phyloP scores from a whole-genome alignment of 1,139 yeast species.

The Suhomyces anneliseae region DNA sequence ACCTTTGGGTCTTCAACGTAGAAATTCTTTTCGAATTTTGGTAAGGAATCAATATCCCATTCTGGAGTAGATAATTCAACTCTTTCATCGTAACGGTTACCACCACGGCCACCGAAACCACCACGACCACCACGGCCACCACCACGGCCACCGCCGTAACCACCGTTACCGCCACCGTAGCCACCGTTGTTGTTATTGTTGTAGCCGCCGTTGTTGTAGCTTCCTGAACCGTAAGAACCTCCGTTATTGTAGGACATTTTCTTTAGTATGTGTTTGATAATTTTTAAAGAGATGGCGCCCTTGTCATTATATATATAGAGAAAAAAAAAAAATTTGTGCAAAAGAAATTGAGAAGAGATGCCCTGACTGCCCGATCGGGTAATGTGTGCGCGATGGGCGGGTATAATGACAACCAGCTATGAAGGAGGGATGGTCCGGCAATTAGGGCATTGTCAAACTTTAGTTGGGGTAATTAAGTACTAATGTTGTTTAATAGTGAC shows the following conservation, averaged over 20 bases:
- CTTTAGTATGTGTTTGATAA: background rate
- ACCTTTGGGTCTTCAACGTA: conserved; percentile 84
- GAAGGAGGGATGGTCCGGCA: too few species aligned
- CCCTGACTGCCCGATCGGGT: conserved; percentile 20
- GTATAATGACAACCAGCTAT: background rate
- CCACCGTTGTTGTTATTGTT: conserved; percentile 16
- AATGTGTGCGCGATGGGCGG: conserved; percentile 11
- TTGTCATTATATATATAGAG: conserved; percentile 1
- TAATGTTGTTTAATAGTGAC: too few species aligned
- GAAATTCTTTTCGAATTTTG: conserved; percentile 93
- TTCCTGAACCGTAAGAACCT: conserved; percentile 20
- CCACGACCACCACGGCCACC: conserved; percentile 40
- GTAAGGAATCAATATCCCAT: conserved; percentile 76
- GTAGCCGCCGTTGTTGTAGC: conserved; percentile 27
- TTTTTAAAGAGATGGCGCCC: conserved; percentile 1
- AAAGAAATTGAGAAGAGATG: conserved; percentile 10
- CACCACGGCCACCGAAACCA: conserved; percentile 28
- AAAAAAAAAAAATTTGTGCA: conserved; percentile 6
- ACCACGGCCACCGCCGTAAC: conserved; percentile 30
- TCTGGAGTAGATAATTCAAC: conserved; percentile 65
- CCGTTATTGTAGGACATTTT: conserved; percentile 28
- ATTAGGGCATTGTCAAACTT: too few species aligned
- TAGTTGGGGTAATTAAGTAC: too few species aligned
- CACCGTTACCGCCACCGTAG: conserved; percentile 33
- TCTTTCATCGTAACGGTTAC: conserved; percentile 41